Evolutionary conservation across 2,329 filamentous ascomycete genomes (phyloP).

Genomic region (Rutstroemia sp.): DNA sequence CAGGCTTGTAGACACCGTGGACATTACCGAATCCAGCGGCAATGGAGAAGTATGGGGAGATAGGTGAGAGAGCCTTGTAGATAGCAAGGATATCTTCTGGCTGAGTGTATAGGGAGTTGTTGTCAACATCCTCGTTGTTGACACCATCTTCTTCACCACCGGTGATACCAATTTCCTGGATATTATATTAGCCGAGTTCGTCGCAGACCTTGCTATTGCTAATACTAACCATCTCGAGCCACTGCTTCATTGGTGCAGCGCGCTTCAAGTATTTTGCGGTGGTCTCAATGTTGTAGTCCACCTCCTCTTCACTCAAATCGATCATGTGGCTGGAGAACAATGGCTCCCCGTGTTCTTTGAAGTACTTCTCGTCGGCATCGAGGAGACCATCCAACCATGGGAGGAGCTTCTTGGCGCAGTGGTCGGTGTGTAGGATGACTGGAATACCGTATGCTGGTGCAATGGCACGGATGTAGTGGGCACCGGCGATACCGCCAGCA

Average conservation of each 20-base stretch:
- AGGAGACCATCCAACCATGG: constrained; percentile 97
- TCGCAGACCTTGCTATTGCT: not conserved
- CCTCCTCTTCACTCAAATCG: constrained; percentile 85
- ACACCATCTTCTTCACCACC: constrained; percentile 97
- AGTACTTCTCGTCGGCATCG: constrained; percentile 88
- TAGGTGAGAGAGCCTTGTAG: constrained; percentile 74
- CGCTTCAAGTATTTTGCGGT: constrained; percentile 92
- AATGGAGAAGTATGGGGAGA: constrained; percentile 96
- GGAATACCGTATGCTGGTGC: constrained; percentile 84
- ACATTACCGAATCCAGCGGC: constrained; percentile 98
- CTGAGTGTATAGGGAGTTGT: constrained; percentile 95
- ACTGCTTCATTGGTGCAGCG: constrained; percentile 94
- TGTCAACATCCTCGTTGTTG: constrained; percentile 97
- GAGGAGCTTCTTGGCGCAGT: constrained; percentile 98
- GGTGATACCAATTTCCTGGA: constrained; percentile 78
- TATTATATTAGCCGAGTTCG: constrained; percentile 4
- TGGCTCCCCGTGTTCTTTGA: constrained; percentile 87
- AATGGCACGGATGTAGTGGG: constrained; percentile 86
- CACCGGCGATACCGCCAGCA: constrained; percentile 77
- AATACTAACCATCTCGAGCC: constrained; percentile 83
- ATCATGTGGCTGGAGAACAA: constrained; percentile 99
- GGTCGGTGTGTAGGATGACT: constrained; percentile 92
- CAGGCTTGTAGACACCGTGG: constrained; percentile 97
- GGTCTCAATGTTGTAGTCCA: constrained; percentile 85
- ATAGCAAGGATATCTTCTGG: constrained; percentile 93